Base-by-base conservation (phyloP, 164 flowering plant species). In the Akebia trifoliata region DNA sequence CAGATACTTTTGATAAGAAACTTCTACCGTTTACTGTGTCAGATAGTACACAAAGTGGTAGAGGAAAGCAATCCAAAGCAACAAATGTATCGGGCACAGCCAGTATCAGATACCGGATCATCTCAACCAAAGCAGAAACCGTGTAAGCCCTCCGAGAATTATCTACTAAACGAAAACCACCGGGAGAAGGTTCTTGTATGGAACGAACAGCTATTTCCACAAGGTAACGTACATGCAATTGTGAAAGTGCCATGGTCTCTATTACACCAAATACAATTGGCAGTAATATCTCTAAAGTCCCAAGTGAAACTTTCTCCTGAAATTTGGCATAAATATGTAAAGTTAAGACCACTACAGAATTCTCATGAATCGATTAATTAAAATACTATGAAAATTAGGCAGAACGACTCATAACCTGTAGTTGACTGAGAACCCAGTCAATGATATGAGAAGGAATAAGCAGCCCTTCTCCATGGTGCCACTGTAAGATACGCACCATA, bases 81-180 rank as follows among this genome's bases (percentile, higher is more conserved):
- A 90, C 96, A 76, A 94, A 88, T 30, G 97, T 90, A 71, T 90
- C 97, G 32, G 99, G 99, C 1, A 86, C 95, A 59, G 94, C 82
- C 18, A 86, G 62, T 59, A 94, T 68, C 65, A 94, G 62, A 70
- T 82, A 94, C 10, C 86, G 94, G 62, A 94, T 81, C 83, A 94
- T 81, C 76, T 91, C 99, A 67, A 76, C 74, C 59, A 94, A 55
- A 48, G 88, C 84, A 70, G 90, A 70, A 12, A 65, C 65, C 32
- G 85, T 78, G 58, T 85, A 94, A n/a, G 82, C 81, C 68, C 84
- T 82, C 43, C 78, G 64, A 7, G 90, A 84, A 73, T 81, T 84
- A 59, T 88, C 84, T 5, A 82, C 81, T 12, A 78, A 72, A 67
- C 83, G 84, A 26, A 81, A 80, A 59, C 80, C 82, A 32, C 81